Evolutionary conservation across 2,329 filamentous ascomycete genomes (phyloP).

Genomic region (Fusarium cyanostomum): DNA sequence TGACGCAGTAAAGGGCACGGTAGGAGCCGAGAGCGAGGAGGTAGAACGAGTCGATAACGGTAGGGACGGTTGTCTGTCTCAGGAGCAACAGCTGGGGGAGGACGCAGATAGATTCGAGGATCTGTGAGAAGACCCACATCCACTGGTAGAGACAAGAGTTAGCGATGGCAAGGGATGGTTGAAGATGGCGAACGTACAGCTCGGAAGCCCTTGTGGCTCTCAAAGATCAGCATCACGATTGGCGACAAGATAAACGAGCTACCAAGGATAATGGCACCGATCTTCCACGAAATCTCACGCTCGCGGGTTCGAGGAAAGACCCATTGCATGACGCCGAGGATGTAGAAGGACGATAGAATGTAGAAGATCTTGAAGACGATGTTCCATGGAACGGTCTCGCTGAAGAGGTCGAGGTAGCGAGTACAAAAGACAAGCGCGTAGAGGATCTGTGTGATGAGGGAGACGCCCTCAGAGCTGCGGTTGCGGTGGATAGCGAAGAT

Average conservation of each 20-base stretch:
- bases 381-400: constrained; percentile 70
- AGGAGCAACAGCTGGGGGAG: constrained; percentile 91
- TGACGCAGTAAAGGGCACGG: constrained; percentile 87
- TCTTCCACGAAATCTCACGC: constrained; percentile 91
- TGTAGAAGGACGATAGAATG: constrained; percentile 84
- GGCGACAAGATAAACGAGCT: constrained; percentile 75
- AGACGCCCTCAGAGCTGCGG: constrained; percentile 88
- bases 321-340: constrained; percentile 86
- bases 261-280: constrained; percentile 75
- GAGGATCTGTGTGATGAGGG: constrained; percentile 88
- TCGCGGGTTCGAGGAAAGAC: constrained; percentile 89
- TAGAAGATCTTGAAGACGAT: constrained; percentile 90
- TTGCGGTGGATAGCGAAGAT: constrained; percentile 92
- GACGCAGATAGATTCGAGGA: constrained; percentile 90
- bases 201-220: constrained; percentile 59
- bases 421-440: constrained; percentile 88
- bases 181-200: constrained; percentile 54
- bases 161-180: background rate
- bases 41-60: constrained; percentile 97
- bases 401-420: constrained; percentile 86
- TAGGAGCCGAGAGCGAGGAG: constrained; percentile 88
- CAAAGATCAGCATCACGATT: constrained; percentile 76
- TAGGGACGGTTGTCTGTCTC: constrained; percentile 93
- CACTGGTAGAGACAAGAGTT: constrained; percentile 60
- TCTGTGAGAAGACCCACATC: constrained; percentile 87